Evolutionary conservation across 768 basidiomycete genomes (phyloP).

Genomic region (Fistulinella prunicolor): DNA sequence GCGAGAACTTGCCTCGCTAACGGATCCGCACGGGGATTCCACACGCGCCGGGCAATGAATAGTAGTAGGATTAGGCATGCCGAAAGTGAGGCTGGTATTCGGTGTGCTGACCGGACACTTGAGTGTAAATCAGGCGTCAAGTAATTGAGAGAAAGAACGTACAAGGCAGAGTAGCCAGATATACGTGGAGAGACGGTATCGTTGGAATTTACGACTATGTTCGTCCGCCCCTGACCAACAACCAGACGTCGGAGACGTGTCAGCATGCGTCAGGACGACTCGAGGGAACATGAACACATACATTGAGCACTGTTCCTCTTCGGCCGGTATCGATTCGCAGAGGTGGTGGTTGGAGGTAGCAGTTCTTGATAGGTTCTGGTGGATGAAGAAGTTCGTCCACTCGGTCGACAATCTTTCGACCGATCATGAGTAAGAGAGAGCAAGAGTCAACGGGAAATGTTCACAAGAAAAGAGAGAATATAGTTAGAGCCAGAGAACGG

Average conservation of each 20-base stretch:
- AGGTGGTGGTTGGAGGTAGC: constrained; percentile 8
- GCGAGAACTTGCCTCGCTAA: constrained; percentile 27
- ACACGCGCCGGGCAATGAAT: not conserved
- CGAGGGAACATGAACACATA: constrained; percentile 8
- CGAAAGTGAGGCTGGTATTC: constrained; percentile 15
- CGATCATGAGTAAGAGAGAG: constrained; percentile 24
- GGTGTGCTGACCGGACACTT: constrained; percentile 21
- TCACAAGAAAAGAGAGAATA: constrained; percentile 18
- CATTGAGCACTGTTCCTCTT: constrained; percentile 7
- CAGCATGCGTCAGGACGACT: not conserved
- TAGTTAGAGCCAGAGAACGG: constrained; percentile 15
- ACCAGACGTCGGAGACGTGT: not conserved
- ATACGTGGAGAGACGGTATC: constrained; percentile 1
- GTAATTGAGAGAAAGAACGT: constrained; percentile 18
- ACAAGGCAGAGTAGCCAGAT: constrained; percentile 13
- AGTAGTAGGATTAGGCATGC: constrained; percentile 15
- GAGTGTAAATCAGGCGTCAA: constrained; percentile 12
- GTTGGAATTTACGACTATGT: constrained; percentile 8
- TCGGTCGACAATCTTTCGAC: constrained; percentile 25
- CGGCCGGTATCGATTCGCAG: constrained; percentile 15
- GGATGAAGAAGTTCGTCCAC: constrained; percentile 23
- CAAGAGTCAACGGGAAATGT: constrained; percentile 3
- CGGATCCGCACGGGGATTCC: constrained; percentile 28
- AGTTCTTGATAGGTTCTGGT: not conserved
- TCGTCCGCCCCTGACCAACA: constrained; percentile 22